Percentiles rank a stretch among this genome's conserved stretches.
These are phyloP conservation scores for Penicillium frequentans DNA, from an alignment of 2,329 filamentous ascomycete genomes.

Conservation along the genomic window DNA sequence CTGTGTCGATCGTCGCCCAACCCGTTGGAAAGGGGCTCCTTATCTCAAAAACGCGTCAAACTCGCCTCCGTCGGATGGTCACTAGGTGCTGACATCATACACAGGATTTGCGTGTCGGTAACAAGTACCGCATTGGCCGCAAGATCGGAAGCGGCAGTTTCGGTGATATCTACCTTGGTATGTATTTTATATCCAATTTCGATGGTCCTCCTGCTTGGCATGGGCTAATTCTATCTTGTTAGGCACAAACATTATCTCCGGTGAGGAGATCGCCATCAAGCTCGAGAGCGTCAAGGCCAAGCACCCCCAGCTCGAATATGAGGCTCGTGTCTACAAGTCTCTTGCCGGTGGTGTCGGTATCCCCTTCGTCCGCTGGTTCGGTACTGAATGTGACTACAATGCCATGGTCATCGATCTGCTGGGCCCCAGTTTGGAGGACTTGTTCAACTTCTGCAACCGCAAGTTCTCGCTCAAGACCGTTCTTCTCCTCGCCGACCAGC, in stretches of 20 bases:
- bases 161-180: slow-evolving; percentile 93
- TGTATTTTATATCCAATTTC: slow-evolving; percentile 23
- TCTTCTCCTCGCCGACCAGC: slow-evolving; percentile 90
- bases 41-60: not conserved
- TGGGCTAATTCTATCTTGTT: slow-evolving; percentile 9
- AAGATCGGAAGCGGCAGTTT: slow-evolving; percentile 98
- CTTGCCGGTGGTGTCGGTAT: slow-evolving; percentile 97
- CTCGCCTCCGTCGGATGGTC: not conserved
- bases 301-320: slow-evolving; percentile 98
- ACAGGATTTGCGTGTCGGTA: slow-evolving; percentile 98
- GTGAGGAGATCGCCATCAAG: slow-evolving; percentile 99
- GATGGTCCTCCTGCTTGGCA: not conserved
- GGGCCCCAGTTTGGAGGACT: slow-evolving; percentile 90
- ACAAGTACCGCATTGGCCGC: slow-evolving; percentile 98
- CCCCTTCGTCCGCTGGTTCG: slow-evolving; percentile 98
- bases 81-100: slow-evolving; percentile 17
- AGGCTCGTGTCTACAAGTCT: slow-evolving; percentile 83
- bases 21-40: too few species aligned
- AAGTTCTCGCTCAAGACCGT: slow-evolving; percentile 99
- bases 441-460: slow-evolving; percentile 99
- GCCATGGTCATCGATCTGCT: slow-evolving; percentile 98
- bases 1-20: not conserved
- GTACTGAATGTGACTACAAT: slow-evolving; percentile 99
- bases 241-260: slow-evolving; percentile 99
- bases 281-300: slow-evolving; percentile 99